Base-by-base conservation (phyloP, 2,329 filamentous ascomycete species). In the Aspergillus ibericus region DNA sequence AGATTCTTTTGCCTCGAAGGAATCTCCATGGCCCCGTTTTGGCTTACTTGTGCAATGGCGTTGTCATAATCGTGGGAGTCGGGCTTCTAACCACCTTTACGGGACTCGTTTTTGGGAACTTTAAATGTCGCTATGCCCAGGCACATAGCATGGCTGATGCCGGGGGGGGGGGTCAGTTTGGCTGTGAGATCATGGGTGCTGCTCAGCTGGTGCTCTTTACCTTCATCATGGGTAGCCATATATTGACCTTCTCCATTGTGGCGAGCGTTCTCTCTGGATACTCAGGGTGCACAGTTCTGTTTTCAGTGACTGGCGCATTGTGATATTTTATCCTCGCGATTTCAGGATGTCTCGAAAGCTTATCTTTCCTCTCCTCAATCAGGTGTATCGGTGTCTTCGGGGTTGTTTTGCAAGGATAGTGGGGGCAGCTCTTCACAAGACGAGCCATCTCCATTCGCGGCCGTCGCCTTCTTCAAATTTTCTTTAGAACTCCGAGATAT, bases 191-290 rank as follows among this genome's bases (percentile, higher is more conserved):
- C 27, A 77, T 88, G 35, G 85, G 85, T n/a, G 73, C 77, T 58
- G 85, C 83, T 62, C 86, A 88, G 63, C 73, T 82, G 5, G 72
- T 89, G 13, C 83, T 89, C 70, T 76, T 89, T 36, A 75, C 87
- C 60, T 88, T 90, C 74, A 82, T 88, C 62, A 85, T 87, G 71
- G 86, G 82, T 36, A 88, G 86, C 10, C 88, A 91, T 73, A 80
- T 88, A 57, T 74, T 90, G 58, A 88, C 86, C 0, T 88, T 88
- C 61, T 81, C 81, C 18, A 86, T 89, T 64, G 86, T 86, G 68
- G 82, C 89, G 71, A 85, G 85, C 63, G 84, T 81, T 55, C 75
- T 90, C 42, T 85, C 85, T 4, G 72, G 82, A 1, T 80, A 87
- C 60, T 82, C 78, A 0, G 79, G 81, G 0, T 89, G 86, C 72